Percentiles rank a stretch among this genome's conserved stretches.
These are phyloP conservation scores for Aspergillus sp. DNA, from an alignment of 2,329 filamentous ascomycete species.

Conservation along the genomic window DNA sequence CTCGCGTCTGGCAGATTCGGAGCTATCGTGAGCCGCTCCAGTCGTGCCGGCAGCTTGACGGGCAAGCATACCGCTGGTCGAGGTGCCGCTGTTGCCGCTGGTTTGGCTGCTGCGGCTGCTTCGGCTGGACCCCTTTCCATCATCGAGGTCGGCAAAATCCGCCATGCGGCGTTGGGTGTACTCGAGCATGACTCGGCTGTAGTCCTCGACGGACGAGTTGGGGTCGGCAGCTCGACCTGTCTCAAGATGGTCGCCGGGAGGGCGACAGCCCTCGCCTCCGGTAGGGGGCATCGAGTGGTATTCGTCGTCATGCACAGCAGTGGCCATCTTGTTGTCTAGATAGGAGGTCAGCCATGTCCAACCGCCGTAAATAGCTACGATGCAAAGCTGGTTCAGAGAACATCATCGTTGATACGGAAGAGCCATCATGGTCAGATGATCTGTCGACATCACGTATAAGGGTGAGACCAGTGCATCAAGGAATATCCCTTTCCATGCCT, in stretches of 20 bases:
- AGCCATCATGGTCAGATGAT: too few relatives aligned
- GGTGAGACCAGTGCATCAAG: too few relatives aligned
- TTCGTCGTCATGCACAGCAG: constrained; percentile 3
- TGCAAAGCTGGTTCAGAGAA: too few relatives aligned
- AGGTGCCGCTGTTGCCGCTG: constrained; percentile 29
- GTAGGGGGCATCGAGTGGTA: constrained; percentile 20
- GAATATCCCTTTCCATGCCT: too few relatives aligned
- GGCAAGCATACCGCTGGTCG: constrained; percentile 24
- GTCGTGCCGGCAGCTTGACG: constrained; percentile 24
- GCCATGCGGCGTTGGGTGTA: constrained; percentile 43
- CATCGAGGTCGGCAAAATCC: constrained; percentile 32
- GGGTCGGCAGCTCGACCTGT: constrained; percentile 27
- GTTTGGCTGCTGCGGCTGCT: constrained; percentile 35
- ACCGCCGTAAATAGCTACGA: background rate
- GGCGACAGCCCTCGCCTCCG: constrained; percentile 21
- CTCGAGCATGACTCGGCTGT: constrained; percentile 42
- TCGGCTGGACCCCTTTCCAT: constrained; percentile 25
- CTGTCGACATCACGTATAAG: too few relatives aligned
- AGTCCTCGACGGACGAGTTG: constrained; percentile 37
- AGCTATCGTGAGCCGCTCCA: constrained; percentile 16
- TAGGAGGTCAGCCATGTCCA: background rate
- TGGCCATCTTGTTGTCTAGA: constrained; percentile 13
- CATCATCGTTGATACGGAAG: too few relatives aligned
- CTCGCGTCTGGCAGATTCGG: constrained; percentile 1
- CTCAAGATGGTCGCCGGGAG: constrained; percentile 19